phyloP scores from a whole-genome alignment of 2,329 filamentous ascomycete genomes.

The Colletotrichum echinochloae region DNA sequence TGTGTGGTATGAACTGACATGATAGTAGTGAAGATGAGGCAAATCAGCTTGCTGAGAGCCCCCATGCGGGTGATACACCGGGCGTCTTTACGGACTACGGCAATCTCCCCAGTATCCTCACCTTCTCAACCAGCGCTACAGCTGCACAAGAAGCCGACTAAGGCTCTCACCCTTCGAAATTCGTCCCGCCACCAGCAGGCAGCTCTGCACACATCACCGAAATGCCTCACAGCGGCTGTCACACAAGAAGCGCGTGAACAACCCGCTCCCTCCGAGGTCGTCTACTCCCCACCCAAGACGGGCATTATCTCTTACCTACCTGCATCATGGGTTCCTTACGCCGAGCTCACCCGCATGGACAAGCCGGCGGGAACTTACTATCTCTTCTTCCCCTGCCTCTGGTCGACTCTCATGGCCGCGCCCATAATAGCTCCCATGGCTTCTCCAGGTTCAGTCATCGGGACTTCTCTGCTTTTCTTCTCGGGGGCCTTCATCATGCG shows the following conservation, averaged over 20 bases:
- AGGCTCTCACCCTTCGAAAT: neutral
- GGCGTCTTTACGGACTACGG: neutral
- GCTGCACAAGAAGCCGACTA: conserved; percentile 16
- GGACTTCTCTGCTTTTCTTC: conserved; percentile 77
- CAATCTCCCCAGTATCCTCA: neutral
- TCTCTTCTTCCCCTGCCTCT: conserved; percentile 86
- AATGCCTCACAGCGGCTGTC: conserved; percentile 19
- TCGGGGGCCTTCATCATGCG: conserved; percentile 86
- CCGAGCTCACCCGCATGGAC: conserved; percentile 83
- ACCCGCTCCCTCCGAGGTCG: conserved; percentile 41
- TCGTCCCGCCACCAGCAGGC: conserved; percentile 4
- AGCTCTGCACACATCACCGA: conserved; percentile 36
- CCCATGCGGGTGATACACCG: conserved; percentile 13
- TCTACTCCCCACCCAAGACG: conserved; percentile 77
- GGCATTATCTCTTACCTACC: conserved; percentile 80
- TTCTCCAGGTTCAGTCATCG: conserved; percentile 69
- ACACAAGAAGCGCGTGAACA: conserved; percentile 37
- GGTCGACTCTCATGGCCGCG: conserved; percentile 84
- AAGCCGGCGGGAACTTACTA: conserved; percentile 87
- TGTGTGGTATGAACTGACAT: neutral
- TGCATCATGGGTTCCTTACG: conserved; percentile 79
- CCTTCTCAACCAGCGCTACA: conserved; percentile 7
- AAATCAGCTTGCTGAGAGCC: conserved; percentile 22
- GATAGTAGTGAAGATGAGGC: conserved; percentile 25
- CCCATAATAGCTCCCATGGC: conserved; percentile 73